phyloP scores from a whole-genome alignment of 495 filamentous ascomycete species.

The Hamigera avellanea region DNA sequence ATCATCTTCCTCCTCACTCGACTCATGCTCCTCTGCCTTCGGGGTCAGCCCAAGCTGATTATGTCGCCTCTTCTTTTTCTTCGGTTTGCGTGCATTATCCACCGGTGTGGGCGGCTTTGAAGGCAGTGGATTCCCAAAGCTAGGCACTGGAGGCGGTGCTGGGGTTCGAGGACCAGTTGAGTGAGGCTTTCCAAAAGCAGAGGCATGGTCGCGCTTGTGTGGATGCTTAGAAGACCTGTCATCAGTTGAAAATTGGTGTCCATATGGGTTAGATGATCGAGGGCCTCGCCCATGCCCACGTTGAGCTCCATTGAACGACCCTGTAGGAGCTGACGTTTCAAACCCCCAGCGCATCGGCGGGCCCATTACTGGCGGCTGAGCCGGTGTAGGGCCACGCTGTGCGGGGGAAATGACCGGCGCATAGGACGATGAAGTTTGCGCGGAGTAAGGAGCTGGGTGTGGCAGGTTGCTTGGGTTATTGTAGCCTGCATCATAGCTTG shows the following conservation, averaged over 20 bases:
- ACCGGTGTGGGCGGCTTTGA: slow-evolving; percentile 48
- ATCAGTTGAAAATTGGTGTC: slow-evolving; percentile 23
- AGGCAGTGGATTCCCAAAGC: slow-evolving; percentile 46
- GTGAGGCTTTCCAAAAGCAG: slow-evolving; percentile 31
- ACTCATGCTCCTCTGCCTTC: slow-evolving; percentile 57
- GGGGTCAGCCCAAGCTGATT: slow-evolving; percentile 76
- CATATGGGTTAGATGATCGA: slow-evolving; percentile 34
- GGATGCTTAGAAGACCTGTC: slow-evolving; percentile 26
- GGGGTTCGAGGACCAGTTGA: slow-evolving; percentile 27
- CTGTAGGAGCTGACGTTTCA: slow-evolving; percentile 23
- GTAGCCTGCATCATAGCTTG: slow-evolving; percentile 21
- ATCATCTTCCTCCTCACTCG: slow-evolving; percentile 61
- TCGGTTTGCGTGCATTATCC: slow-evolving; percentile 30
- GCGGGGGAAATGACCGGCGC: slow-evolving; percentile 11
- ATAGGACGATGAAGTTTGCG: slow-evolving; percentile 14
- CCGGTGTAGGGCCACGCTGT: slow-evolving; percentile 13
- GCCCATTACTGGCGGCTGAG: slow-evolving; percentile 42
- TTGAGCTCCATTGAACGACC: slow-evolving; percentile 11
- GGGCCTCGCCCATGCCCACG: slow-evolving; percentile 22
- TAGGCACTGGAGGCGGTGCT: slow-evolving; percentile 48
- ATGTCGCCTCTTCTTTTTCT: slow-evolving; percentile 68
- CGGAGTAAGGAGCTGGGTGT: slow-evolving; percentile 9
- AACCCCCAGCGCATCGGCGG: slow-evolving; percentile 48
- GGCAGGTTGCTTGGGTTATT: not conserved
- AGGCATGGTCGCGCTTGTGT: slow-evolving; percentile 29